Conservation (phyloP, 768 basidiomycete species). For the Galerina marginata region DNA sequence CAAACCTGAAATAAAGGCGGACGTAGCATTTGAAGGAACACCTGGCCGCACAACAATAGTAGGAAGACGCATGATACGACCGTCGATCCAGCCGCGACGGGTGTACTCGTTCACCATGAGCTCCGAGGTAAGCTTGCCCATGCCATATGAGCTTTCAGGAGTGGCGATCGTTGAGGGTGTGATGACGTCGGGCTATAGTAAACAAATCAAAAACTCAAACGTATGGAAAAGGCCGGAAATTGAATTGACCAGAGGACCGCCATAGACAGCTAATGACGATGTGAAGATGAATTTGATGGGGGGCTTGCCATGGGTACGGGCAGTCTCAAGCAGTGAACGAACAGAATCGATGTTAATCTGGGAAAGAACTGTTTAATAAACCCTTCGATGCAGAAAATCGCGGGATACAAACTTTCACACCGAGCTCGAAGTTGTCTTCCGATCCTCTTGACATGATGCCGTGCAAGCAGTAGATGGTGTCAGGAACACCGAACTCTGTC, state of each 20-base stretch:
- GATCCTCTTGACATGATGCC: slow-evolving; percentile 70
- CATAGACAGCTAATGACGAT: slow-evolving; percentile 64
- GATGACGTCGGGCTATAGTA: slow-evolving; percentile 44
- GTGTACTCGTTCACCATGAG: slow-evolving; percentile 64
- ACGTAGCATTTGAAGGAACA: slow-evolving; percentile 57
- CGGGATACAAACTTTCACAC: slow-evolving; percentile 42
- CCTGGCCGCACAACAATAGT: slow-evolving; percentile 65
- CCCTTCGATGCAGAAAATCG: neutral
- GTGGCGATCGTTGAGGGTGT: slow-evolving; percentile 54
- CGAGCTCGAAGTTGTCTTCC: slow-evolving; percentile 64
- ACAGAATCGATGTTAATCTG: slow-evolving; percentile 65
- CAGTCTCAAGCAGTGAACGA: slow-evolving; percentile 45
- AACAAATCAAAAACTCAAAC: neutral
- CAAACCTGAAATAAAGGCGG: slow-evolving; percentile 60
- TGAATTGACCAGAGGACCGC: slow-evolving; percentile 49
- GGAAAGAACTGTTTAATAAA: neutral
- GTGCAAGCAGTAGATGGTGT: slow-evolving; percentile 53
- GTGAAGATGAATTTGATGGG: slow-evolving; percentile 61
- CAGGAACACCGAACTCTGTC: slow-evolving; percentile 44
- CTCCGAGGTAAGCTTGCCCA: slow-evolving; percentile 60
- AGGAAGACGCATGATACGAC: slow-evolving; percentile 63
- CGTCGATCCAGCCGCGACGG: slow-evolving; percentile 61
- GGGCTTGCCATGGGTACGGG: slow-evolving; percentile 34
- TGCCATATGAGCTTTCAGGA: slow-evolving; percentile 63
- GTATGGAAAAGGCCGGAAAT: neutral